phyloP scores from a whole-genome alignment of 306 rosid species.

The Fagus sylvatica region DNA sequence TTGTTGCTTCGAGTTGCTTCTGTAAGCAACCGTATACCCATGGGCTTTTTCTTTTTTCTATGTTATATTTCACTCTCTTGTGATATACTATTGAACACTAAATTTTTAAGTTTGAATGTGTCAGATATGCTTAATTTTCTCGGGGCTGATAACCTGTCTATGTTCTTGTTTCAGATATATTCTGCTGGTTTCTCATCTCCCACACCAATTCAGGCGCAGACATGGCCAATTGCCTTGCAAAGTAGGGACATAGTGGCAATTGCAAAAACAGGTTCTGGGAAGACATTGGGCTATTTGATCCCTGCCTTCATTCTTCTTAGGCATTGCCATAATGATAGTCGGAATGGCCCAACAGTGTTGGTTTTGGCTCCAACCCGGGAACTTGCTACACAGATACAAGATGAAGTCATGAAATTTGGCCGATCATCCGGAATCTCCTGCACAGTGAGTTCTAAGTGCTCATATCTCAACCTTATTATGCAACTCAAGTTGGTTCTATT shows the following conservation, averaged over 20 bases:
- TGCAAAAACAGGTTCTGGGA: conserved; percentile 98
- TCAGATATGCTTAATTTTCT: conserved; percentile 26
- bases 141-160: conserved; percentile 33
- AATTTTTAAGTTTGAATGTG: conserved; percentile 15
- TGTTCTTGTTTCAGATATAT: conserved; percentile 67
- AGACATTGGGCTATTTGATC: conserved; percentile 89
- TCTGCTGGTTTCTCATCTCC: conserved; percentile 92
- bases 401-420: conserved; percentile 86
- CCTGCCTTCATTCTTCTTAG: conserved; percentile 92
- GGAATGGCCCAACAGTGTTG: conserved; percentile 90
- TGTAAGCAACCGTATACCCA: conserved; percentile 98
- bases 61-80: conserved; percentile 10
- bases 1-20: conserved; percentile 98
- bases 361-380: conserved; percentile 98
- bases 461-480: background rate
- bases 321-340: conserved; percentile 72
- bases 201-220: conserved; percentile 98
- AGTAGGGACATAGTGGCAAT: conserved; percentile 96
- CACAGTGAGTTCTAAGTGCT: conserved; percentile 65
- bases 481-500: background rate
- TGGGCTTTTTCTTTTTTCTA: conserved; percentile 56
- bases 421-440: conserved; percentile 83
- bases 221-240: conserved; percentile 98
- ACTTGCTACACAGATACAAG: conserved; percentile 98
- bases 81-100: conserved; percentile 27